Conservation (phyloP, 2,329 filamentous ascomycete genomes). For the Paraphaeosphaeria sporulosa region DNA sequence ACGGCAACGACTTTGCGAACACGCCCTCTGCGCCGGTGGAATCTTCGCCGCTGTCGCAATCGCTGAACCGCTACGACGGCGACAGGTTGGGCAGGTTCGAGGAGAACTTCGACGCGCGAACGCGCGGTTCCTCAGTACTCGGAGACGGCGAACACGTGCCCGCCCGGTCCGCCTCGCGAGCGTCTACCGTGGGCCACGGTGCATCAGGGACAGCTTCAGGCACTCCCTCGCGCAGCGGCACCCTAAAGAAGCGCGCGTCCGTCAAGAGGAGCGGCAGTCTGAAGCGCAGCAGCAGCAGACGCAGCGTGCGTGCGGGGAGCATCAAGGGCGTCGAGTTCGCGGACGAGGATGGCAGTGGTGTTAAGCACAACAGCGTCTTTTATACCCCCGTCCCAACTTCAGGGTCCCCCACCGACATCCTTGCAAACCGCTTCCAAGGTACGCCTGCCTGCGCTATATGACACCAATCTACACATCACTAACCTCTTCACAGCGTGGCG, state of each 20-base stretch:
- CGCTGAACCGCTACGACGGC: slow-evolving; percentile 27
- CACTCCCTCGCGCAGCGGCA: slow-evolving; percentile 69
- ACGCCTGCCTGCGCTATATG: slow-evolving; percentile 40
- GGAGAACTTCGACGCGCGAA: slow-evolving; percentile 75
- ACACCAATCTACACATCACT: slow-evolving; percentile 16
- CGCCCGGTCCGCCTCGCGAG: slow-evolving; percentile 69
- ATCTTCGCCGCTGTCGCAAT: slow-evolving; percentile 47
- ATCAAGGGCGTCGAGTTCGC: slow-evolving; percentile 81
- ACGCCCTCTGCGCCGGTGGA: slow-evolving; percentile 41
- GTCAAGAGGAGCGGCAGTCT: slow-evolving; percentile 76
- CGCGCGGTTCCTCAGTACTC: slow-evolving; percentile 70
- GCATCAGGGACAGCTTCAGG: slow-evolving; percentile 52
- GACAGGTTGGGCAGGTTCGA: slow-evolving; percentile 63
- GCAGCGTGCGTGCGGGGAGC: slow-evolving; percentile 84
- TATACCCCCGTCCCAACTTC: slow-evolving; percentile 87
- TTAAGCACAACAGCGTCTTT: slow-evolving; percentile 80
- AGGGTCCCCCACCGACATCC: slow-evolving; percentile 84
- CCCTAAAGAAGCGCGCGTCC: slow-evolving; percentile 87
- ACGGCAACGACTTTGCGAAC: slow-evolving; percentile 50
- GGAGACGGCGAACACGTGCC: slow-evolving; percentile 58
- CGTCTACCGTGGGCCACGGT: slow-evolving; percentile 54
- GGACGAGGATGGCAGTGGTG: slow-evolving; percentile 69
- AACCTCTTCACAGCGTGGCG: slow-evolving; percentile 77
- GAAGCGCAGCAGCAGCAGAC: slow-evolving; percentile 79
- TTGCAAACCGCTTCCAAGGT: slow-evolving; percentile 91